A percentile compares a stretch with the other conserved stretches of the same genome.
Conservation (phyloP, 371 early-diverging fungal genomes). For the Rhizopus sp. region DNA sequence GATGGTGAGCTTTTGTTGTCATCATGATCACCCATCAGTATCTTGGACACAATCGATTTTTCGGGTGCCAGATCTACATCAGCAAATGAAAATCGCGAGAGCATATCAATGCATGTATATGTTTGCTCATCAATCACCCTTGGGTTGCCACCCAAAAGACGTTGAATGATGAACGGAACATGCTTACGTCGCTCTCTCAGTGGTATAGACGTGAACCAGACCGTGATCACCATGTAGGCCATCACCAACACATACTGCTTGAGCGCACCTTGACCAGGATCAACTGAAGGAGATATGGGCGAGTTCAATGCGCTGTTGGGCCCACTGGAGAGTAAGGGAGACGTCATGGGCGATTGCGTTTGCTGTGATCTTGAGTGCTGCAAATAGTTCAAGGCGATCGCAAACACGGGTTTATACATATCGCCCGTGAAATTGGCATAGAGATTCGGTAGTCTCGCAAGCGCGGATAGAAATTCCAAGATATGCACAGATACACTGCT, state of each 20-base stretch:
- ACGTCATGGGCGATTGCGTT: slow-evolving; percentile 23
- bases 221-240: slow-evolving; percentile 89
- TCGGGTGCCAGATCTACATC: slow-evolving; percentile 68
- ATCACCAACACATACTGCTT: slow-evolving; percentile 82
- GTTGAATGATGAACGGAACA: slow-evolving; percentile 80
- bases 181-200: slow-evolving; percentile 76
- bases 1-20: not conserved
- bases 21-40: slow-evolving; percentile 45
- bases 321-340: not conserved
- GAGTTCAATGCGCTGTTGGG: slow-evolving; percentile 15
- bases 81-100: slow-evolving; percentile 82
- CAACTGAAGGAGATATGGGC: not conserved
- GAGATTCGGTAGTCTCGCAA: slow-evolving; percentile 81
- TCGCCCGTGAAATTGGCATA: slow-evolving; percentile 81
- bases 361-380: slow-evolving; percentile 64
- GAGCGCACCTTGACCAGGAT: slow-evolving; percentile 45
- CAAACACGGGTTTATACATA: slow-evolving; percentile 90
- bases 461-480: slow-evolving; percentile 85
- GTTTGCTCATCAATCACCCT: slow-evolving; percentile 72
- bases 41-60: slow-evolving; percentile 43
- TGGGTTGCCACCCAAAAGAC: slow-evolving; percentile 53
- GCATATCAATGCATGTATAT: slow-evolving; percentile 91
- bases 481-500: slow-evolving; percentile 82
- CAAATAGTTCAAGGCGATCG: slow-evolving; percentile 89
- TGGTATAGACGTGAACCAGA: slow-evolving; percentile 84